Percentiles rank a stretch among this genome's conserved stretches.
These are phyloP conservation scores for Adansonia rubrostipa DNA, from an alignment of 441 rosid species.

Conservation along the genomic window DNA sequence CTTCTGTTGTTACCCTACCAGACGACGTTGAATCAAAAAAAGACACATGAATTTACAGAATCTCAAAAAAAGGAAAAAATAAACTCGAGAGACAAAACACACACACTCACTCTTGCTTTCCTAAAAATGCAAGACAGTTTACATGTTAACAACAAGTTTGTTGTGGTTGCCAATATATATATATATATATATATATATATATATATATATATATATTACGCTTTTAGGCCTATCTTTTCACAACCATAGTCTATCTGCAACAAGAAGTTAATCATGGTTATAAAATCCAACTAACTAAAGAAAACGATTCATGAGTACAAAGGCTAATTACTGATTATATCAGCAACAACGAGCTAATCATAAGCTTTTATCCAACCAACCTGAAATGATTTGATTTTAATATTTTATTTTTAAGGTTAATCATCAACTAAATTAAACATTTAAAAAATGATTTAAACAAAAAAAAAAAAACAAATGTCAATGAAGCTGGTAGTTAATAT, in stretches of 20 bases:
- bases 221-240: constrained; percentile 26
- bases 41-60: constrained; percentile 34
- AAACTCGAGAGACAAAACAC: constrained; percentile 29
- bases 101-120: constrained; percentile 39
- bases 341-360: constrained; percentile 40
- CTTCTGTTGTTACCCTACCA: constrained; percentile 31
- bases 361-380: constrained; percentile 42
- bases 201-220: constrained; percentile 25
- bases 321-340: constrained; percentile 35
- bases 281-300: constrained; percentile 49
- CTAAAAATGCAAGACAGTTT: constrained; percentile 38
- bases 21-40: constrained; percentile 27
- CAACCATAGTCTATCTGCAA: constrained; percentile 42
- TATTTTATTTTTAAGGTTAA: constrained; percentile 19
- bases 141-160: constrained; percentile 44
- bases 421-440: constrained; percentile 16
- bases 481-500: constrained; percentile 44
- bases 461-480: constrained; percentile 29
- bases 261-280: constrained; percentile 51
- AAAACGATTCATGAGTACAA: constrained; percentile 34
- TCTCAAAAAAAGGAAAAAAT: constrained; percentile 28
- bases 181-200: no score
- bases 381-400: constrained; percentile 30
- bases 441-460: constrained; percentile 2
- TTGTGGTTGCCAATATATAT: constrained; percentile 42